These are phyloP conservation scores for Neophaeococcomyces aloes DNA, from an alignment of 2,329 filamentous ascomycete species.

Conservation along the genomic window DNA sequence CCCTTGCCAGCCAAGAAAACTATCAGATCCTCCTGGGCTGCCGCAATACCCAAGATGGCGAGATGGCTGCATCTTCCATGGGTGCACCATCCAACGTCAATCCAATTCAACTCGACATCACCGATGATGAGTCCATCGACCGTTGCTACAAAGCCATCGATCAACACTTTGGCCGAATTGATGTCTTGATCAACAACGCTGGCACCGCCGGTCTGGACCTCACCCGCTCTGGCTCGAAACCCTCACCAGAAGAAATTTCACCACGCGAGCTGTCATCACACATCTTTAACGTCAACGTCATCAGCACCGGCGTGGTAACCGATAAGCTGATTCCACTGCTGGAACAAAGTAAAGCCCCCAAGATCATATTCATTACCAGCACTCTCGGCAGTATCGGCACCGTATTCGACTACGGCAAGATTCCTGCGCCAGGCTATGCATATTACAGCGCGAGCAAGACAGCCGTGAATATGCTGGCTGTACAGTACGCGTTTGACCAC, in stretches of 20 bases:
- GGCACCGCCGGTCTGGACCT: conserved; percentile 19
- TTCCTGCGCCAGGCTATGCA: not conserved
- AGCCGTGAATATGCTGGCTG: conserved; percentile 16
- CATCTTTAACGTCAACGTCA: conserved; percentile 22
- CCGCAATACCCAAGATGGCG: conserved; percentile 28
- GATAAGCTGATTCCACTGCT: conserved; percentile 16
- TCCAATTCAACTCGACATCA: conserved; percentile 28
- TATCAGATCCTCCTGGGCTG: conserved; percentile 24
- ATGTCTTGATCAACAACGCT: conserved; percentile 31
- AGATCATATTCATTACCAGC: conserved; percentile 18
- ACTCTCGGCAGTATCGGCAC: conserved; percentile 12
- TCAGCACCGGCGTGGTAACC: conserved; percentile 18
- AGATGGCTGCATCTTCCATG: conserved; percentile 24
- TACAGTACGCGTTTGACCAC: conserved; percentile 16
- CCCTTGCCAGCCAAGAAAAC: conserved; percentile 26
- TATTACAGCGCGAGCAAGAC: conserved; percentile 17
- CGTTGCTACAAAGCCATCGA: conserved; percentile 24
- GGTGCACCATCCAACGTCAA: conserved; percentile 21
- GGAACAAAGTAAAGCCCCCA: conserved; percentile 15
- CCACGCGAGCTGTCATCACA: conserved; percentile 19
- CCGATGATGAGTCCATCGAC: conserved; percentile 26
- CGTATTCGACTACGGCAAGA: conserved; percentile 7
- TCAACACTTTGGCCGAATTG: conserved; percentile 26
- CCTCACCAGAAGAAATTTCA: no score
- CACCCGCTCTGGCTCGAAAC: conserved; percentile 4